Evolutionary conservation across 139 green algal genomes (phyloP).

Genomic region (Coelastrella sp.): DNA sequence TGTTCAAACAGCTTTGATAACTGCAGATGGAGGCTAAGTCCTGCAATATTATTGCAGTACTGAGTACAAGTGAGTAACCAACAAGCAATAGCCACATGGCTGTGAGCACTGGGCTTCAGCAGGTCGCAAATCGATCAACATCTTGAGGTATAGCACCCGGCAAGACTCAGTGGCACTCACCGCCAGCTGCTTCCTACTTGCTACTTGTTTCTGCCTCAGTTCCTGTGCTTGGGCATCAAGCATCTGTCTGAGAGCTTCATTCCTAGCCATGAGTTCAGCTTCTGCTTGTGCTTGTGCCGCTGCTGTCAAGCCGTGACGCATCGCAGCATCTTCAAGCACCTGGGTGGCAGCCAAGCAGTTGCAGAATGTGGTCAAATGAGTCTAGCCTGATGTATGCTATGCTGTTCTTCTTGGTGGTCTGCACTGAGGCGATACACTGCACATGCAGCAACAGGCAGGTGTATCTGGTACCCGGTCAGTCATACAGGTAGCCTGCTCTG

Average conservation of each 20-base stretch:
- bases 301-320: neutral
- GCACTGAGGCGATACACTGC: neutral
- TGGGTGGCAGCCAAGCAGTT: neutral
- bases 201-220: neutral
- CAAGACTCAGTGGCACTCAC: neutral
- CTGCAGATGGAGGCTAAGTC: too few species aligned
- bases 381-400: too few species aligned
- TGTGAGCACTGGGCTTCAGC: too few species aligned
- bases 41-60: too few species aligned
- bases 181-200: conserved; percentile 16
- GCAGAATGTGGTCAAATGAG: neutral
- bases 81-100: too few species aligned
- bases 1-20: too few species aligned
- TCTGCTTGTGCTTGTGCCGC: neutral
- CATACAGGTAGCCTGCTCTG: too few species aligned
- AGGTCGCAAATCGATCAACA: too few species aligned
- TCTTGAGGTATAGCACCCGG: too few species aligned
- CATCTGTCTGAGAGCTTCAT: neutral
- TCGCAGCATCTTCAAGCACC: conserved; percentile 10
- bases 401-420: too few species aligned
- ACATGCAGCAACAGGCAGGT: neutral
- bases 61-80: too few species aligned
- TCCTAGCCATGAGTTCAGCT: neutral
- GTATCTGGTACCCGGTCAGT: neutral
- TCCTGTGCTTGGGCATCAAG: neutral